Evolutionary conservation across 2,329 filamentous ascomycete genomes (phyloP), one percentile per base, ranked within the genome.

Genomic region (Aspergillus japonicus): DNA sequence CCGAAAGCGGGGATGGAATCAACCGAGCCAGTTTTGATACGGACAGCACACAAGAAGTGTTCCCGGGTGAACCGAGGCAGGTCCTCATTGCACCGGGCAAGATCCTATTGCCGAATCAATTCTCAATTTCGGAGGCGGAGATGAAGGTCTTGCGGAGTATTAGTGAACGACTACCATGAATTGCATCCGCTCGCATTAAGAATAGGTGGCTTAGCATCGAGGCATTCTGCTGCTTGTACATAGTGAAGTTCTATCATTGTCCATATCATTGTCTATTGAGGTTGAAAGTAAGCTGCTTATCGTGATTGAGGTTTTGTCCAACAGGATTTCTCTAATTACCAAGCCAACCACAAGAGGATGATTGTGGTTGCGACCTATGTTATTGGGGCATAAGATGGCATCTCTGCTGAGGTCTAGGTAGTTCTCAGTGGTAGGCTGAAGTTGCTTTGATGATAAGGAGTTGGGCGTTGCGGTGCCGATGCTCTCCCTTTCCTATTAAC

Each of bases 71-170:
- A 5, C 63, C 66, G 49, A 65, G 65, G 56, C 71, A 69, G 23
- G 61, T 77, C 16, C 62, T 73, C 10, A 66, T 78, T 29, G 62
- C 66, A 47, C 59, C 62, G 5, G 74, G 72, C 0, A 66, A 68
- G 31, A 62, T 78, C 16, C 53, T 66, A 3, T 63, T 77, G 23
- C 69, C 76, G 3, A 70, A 73, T 59, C 68, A 72, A n/a, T 48
- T 78, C 16, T 69, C 61, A 47, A 55, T 78, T 23, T 71, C 71
- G 14, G 58, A 65, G 2, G 68, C 72, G 39, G 76, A 78, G 64
- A 68, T 57, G 58, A 61, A 66, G 51, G 58, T 74, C 1, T 60
- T 78, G 26, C 66, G 71, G 50, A 67, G 57, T 29, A 69, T 78
- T 21, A 73, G 75, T 51, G 63, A 71, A 44, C 69, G 75, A 52